Evolutionary conservation across 2,329 filamentous ascomycete species (phyloP).

Genomic region (Apiospora saccharicola): DNA sequence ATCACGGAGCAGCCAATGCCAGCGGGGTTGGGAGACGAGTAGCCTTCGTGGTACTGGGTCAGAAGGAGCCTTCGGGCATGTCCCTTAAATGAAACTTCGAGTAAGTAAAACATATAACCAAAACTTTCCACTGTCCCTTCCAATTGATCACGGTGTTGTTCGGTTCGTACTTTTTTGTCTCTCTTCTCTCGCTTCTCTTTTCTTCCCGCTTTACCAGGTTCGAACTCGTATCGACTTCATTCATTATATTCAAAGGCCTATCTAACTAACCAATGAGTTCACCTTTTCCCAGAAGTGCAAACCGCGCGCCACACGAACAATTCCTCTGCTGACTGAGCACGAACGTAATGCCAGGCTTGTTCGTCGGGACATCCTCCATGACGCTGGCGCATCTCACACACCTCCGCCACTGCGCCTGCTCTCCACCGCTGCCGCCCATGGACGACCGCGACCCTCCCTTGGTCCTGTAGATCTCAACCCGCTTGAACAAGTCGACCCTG

Average conservation of each 20-base stretch:
- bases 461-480: conserved; percentile 62
- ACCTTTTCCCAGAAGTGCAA: conserved; percentile 51
- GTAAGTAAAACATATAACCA: not conserved
- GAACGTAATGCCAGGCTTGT: conserved; percentile 59
- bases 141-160: conserved; percentile 1
- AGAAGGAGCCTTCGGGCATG: too few species aligned
- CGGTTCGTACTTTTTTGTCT: not conserved
- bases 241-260: not conserved
- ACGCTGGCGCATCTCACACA: conserved; percentile 69
- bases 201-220: not conserved
- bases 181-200: not conserved
- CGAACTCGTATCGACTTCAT: not conserved
- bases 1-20: not conserved
- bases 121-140: not conserved
- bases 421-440: conserved; percentile 26
- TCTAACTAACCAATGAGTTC: conserved; percentile 25
- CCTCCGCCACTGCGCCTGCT: conserved; percentile 48
- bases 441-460: conserved; percentile 25
- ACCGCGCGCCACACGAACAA: conserved; percentile 63
- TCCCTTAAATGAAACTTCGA: not conserved
- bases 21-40: too few species aligned
- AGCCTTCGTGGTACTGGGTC: too few species aligned
- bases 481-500: conserved; percentile 65
- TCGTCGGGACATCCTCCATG: conserved; percentile 65
- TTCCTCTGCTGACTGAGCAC: conserved; percentile 61